Percentiles rank a stretch among this genome's conserved stretches.
Conservation (phyloP, 352 stramenopile genomes). For the Hyaloperonospora arabidopsidis region DNA sequence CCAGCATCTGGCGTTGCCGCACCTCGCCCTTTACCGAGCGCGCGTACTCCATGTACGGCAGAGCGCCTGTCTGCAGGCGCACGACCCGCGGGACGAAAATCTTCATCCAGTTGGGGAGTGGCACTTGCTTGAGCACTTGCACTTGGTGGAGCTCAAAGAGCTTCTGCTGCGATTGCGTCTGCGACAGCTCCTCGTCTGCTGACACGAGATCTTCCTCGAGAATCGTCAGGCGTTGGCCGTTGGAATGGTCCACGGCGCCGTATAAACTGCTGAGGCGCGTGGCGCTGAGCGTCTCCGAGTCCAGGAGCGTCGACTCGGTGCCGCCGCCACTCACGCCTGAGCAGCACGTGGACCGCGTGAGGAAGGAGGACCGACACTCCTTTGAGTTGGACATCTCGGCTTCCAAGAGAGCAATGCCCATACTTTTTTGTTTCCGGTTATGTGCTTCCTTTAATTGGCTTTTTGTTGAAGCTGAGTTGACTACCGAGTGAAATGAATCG, state of each 20-base stretch:
- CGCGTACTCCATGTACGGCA: slow-evolving; percentile 62
- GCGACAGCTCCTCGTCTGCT: slow-evolving; percentile 17
- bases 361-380: slow-evolving; percentile 40
- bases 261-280: slow-evolving; percentile 35
- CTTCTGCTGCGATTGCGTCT: slow-evolving; percentile 46
- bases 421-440: too few relatives aligned
- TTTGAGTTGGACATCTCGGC: slow-evolving; percentile 9
- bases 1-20: slow-evolving; percentile 55
- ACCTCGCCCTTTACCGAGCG: slow-evolving; percentile 45
- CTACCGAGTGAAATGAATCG: too few relatives aligned
- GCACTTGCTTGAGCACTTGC: slow-evolving; percentile 59
- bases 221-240: slow-evolving; percentile 21
- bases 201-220: slow-evolving; percentile 29
- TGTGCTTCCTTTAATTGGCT: too few relatives aligned
- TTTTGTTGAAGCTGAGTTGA: too few relatives aligned
- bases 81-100: slow-evolving; percentile 64
- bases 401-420: too few relatives aligned
- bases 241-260: slow-evolving; percentile 15
- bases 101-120: slow-evolving; percentile 65
- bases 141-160: slow-evolving; percentile 40
- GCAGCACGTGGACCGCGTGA: slow-evolving; percentile 44
- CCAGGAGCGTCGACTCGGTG: slow-evolving; percentile 30
- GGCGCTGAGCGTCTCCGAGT: slow-evolving; percentile 29
- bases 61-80: slow-evolving; percentile 45
- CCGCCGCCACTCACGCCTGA: slow-evolving; percentile 28